phyloP scores from a whole-genome alignment of 352 stramenopile genomes.

The Phytophthora chlamydospora region DNA sequence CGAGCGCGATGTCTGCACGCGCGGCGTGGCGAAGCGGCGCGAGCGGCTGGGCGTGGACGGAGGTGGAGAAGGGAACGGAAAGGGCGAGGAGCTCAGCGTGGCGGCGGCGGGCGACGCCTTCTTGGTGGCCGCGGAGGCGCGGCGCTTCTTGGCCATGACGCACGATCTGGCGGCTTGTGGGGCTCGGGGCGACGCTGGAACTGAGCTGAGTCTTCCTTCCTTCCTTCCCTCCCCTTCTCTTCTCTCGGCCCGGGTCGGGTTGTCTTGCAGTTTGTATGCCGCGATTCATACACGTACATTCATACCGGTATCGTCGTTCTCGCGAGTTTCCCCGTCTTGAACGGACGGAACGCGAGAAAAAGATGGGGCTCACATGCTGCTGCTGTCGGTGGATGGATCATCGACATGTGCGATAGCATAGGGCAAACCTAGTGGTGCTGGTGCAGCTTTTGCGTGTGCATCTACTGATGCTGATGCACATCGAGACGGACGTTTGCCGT shows the following conservation, averaged over 20 bases:
- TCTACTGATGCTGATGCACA: no score
- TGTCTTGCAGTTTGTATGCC: conserved; percentile 40
- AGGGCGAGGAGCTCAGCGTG: conserved; percentile 37
- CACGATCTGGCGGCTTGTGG: conserved; percentile 11
- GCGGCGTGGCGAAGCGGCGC: conserved; percentile 23
- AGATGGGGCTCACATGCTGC: conserved; percentile 8
- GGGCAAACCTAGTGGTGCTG: no score
- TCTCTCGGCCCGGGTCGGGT: conserved; percentile 24
- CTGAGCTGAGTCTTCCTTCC: conserved; percentile 24
- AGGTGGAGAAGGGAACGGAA: conserved; percentile 28
- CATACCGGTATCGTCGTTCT: conserved; percentile 16
- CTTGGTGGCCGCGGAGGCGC: conserved; percentile 22
- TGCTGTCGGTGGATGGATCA: no score
- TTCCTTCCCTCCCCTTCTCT: conserved; percentile 10
- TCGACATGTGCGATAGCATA: no score
- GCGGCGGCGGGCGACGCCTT: conserved; percentile 25
- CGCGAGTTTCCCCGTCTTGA: conserved; percentile 15
- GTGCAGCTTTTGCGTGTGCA: no score
- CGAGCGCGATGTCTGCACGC: conserved; percentile 30
- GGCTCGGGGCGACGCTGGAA: conserved; percentile 15
- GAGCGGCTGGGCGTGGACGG: conserved; percentile 18
- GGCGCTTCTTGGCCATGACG: conserved; percentile 47
- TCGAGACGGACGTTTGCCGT: no score
- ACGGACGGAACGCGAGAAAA: conserved; percentile 16
- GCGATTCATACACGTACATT: conserved; percentile 4